Conservation (phyloP, 768 basidiomycete genomes). For the Suillus subalutaceus region DNA sequence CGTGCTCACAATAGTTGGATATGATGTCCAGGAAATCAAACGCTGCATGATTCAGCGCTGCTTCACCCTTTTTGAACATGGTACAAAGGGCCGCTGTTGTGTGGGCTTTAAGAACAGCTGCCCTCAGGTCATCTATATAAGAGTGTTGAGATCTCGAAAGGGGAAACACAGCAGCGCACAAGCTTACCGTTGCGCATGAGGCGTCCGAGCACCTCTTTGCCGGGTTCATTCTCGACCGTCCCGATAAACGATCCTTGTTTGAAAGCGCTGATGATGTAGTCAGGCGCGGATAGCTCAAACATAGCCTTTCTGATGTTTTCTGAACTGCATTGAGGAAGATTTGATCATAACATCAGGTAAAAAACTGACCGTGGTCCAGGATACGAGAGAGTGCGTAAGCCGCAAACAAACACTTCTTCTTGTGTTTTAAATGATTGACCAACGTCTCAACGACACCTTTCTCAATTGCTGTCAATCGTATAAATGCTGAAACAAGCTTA, state of each 20-base stretch:
- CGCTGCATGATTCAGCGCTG: background rate
- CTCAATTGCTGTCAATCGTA: background rate
- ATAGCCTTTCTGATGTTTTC: constrained; percentile 4
- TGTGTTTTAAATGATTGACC: constrained; percentile 6
- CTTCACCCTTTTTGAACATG: constrained; percentile 6
- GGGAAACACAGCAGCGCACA: background rate
- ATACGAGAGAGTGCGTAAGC: constrained; percentile 9
- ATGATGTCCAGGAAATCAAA: constrained; percentile 12
- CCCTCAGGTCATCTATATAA: constrained; percentile 12
- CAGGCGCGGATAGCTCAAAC: background rate
- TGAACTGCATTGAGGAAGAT: background rate
- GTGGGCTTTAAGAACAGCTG: constrained; percentile 3
- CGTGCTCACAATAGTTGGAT: constrained; percentile 6
- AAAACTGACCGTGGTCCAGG: constrained; percentile 1
- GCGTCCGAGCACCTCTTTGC: constrained; percentile 1
- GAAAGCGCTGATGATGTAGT: constrained; percentile 2
- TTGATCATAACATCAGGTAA: background rate
- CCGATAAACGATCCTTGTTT: constrained; percentile 1
- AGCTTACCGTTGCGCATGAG: constrained; percentile 9
- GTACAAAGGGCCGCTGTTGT: background rate
- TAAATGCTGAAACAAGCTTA: background rate
- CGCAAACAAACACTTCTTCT: constrained; percentile 4
- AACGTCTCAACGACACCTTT: constrained; percentile 6
- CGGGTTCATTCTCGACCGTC: constrained; percentile 11
- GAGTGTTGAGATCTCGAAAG: background rate